A percentile compares a stretch with the other conserved stretches of the same genome.
Conservation (phyloP, 2,329 filamentous ascomycete genomes). For the Colletotrichum filicis region DNA sequence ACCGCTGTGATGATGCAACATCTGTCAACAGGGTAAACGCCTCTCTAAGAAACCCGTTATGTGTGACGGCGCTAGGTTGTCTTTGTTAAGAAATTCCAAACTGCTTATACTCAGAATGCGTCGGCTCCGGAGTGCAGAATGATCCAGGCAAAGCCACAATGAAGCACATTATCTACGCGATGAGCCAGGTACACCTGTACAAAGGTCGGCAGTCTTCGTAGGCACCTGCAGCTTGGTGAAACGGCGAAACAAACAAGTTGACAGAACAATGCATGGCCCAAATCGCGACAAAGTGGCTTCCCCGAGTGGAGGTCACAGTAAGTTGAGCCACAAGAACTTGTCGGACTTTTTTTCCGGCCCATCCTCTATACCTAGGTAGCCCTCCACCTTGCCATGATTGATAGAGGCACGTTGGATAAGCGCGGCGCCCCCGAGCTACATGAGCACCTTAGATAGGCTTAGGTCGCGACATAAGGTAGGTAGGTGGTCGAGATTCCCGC, state of each 20-base stretch:
- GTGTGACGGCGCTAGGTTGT: not conserved
- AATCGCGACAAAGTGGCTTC: not conserved
- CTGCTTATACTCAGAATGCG: not conserved
- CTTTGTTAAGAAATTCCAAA: not conserved
- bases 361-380: not conserved
- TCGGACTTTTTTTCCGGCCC: not conserved
- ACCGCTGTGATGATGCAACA: not conserved
- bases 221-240: not conserved
- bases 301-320: too few relatives aligned
- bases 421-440: not conserved
- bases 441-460: not conserved
- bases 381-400: too few relatives aligned
- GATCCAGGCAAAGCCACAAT: not conserved
- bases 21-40: not conserved
- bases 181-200: not conserved
- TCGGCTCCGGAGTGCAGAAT: not conserved
- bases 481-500: too few relatives aligned
- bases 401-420: not conserved
- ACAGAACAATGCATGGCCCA: not conserved
- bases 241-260: not conserved
- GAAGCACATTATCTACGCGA: not conserved
- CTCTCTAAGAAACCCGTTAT: not conserved
- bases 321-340: not conserved
- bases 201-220: not conserved
- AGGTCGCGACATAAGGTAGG: not conserved